These are phyloP conservation scores for Heliamphora exappendiculata DNA, from an alignment of 148 eudicot species.

Conservation along the genomic window DNA sequence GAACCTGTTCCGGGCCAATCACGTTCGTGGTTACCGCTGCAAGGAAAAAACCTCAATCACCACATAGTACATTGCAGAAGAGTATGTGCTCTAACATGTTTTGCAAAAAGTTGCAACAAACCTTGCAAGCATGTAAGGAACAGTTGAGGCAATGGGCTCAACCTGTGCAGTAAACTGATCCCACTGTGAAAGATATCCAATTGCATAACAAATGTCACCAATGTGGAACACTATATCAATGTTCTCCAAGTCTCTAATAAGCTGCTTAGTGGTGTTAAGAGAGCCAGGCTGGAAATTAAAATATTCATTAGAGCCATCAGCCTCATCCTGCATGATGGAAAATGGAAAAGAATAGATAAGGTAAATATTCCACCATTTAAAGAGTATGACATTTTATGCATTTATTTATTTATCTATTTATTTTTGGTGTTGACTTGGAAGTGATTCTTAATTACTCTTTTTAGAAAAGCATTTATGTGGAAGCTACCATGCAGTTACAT, in stretches of 20 bases:
- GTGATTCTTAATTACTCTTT: too few relatives aligned
- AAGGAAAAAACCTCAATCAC: constrained; percentile 4
- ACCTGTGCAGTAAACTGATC: constrained; percentile 81
- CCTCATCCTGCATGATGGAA: constrained; percentile 44
- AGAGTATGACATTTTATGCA: too few relatives aligned
- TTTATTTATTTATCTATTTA: too few relatives aligned
- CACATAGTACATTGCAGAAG: background rate
- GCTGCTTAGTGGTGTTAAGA: constrained; percentile 69
- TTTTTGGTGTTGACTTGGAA: background rate
- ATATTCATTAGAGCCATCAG: constrained; percentile 77
- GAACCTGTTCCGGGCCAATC: constrained; percentile 86
- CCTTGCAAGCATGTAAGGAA: constrained; percentile 86
- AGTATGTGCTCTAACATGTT: background rate
- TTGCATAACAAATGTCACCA: constrained; percentile 77
- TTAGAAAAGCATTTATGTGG: too few relatives aligned
- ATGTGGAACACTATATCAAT: constrained; percentile 70
- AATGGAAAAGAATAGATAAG: background rate
- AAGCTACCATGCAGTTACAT: background rate
- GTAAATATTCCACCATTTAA: too few relatives aligned
- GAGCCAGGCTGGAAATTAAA: constrained; percentile 59
- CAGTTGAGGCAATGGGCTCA: constrained; percentile 66
- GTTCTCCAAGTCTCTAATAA: constrained; percentile 48
- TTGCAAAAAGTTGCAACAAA: constrained; percentile 9
- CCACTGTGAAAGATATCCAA: constrained; percentile 86
- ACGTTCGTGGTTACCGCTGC: constrained; percentile 86